These are phyloP conservation scores for Populus alba DNA, from an alignment of 345 rosid species.

Conservation along the genomic window DNA sequence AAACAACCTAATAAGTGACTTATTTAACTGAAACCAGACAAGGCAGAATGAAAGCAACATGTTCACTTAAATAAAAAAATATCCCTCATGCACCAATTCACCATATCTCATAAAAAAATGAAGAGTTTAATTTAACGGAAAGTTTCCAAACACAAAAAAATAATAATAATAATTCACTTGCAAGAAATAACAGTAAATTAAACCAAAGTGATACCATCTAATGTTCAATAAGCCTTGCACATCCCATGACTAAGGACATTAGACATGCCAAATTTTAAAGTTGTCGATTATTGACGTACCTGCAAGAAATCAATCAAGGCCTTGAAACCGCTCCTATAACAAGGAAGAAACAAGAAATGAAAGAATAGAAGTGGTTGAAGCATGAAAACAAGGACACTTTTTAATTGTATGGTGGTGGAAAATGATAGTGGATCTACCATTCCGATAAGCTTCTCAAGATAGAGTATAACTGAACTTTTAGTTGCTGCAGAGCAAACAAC, in stretches of 20 bases:
- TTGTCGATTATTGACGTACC: constrained; percentile 29
- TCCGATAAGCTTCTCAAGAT: constrained; percentile 86
- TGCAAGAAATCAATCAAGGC: constrained; percentile 96
- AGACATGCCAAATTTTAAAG: constrained; percentile 1
- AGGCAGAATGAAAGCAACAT: no score
- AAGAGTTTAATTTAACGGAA: neutral
- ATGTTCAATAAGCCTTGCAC: neutral
- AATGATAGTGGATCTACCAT: constrained; percentile 38
- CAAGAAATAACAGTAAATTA: neutral
- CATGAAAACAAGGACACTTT: neutral
- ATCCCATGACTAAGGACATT: neutral
- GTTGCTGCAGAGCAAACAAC: constrained; percentile 98
- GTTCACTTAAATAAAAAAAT: neutral
- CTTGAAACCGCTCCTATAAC: constrained; percentile 68
- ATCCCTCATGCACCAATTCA: neutral
- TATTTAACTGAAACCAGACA: neutral
- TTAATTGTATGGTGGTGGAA: neutral
- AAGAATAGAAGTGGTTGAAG: neutral
- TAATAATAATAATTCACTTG: no score
- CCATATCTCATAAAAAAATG: neutral
- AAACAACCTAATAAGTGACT: neutral
- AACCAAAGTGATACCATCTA: neutral
- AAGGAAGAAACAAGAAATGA: constrained; percentile 3
- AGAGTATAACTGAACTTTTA: constrained; percentile 86
- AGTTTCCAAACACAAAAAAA: neutral